phyloP scores from a whole-genome alignment of 1,139 yeast species.

The Nakaseomyces glabratus region DNA sequence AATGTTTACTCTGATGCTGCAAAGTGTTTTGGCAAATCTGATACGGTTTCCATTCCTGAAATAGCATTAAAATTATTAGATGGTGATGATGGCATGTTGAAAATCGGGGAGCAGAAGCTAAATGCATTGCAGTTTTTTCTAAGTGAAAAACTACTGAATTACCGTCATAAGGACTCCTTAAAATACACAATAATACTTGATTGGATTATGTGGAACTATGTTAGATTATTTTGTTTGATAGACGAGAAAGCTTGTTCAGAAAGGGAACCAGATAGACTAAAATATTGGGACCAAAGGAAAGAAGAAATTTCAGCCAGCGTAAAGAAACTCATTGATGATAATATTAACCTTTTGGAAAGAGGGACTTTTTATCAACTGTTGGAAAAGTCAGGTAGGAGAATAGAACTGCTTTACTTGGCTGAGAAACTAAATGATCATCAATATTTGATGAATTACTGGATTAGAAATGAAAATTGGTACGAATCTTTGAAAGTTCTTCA shows the following conservation, averaged over 20 bases:
- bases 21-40: slow-evolving; percentile 47
- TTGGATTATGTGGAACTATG: slow-evolving; percentile 70
- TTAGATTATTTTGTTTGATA: slow-evolving; percentile 41
- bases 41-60: slow-evolving; percentile 51
- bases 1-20: slow-evolving; percentile 47
- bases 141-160: slow-evolving; percentile 47
- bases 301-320: slow-evolving; percentile 33
- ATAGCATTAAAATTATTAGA: slow-evolving; percentile 53
- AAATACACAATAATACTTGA: slow-evolving; percentile 51
- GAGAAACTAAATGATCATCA: slow-evolving; percentile 58
- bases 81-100: slow-evolving; percentile 32
- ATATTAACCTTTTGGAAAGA: slow-evolving; percentile 47
- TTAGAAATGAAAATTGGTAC: slow-evolving; percentile 62
- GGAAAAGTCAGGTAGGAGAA: slow-evolving; percentile 52
- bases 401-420: slow-evolving; percentile 61
- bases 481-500: slow-evolving; percentile 49
- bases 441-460: slow-evolving; percentile 60
- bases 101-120: slow-evolving; percentile 13
- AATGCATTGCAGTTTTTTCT: slow-evolving; percentile 50
- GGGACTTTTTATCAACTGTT: slow-evolving; percentile 67
- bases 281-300: slow-evolving; percentile 17
- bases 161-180: slow-evolving; percentile 45
- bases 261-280: slow-evolving; percentile 18
- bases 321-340: slow-evolving; percentile 43
- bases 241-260: slow-evolving; percentile 36